Percentiles rank a stretch among this genome's conserved stretches.
Conservation (phyloP, 2,329 filamentous ascomycete genomes). For the Endoconidiophora polonica region DNA sequence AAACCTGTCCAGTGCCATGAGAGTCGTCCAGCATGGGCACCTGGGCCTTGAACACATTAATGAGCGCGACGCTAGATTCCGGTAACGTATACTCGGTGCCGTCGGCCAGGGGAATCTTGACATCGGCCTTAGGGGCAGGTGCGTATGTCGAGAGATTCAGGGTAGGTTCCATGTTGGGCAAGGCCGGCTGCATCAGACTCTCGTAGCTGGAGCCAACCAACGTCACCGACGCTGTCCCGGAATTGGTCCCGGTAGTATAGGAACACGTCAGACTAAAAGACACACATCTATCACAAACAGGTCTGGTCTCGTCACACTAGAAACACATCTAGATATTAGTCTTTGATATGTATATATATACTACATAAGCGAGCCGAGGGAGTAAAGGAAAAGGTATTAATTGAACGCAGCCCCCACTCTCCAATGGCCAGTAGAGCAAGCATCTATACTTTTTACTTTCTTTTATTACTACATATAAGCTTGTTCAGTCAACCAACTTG, state of each 20-base stretch:
- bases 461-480: background rate
- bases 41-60: background rate
- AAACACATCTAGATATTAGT: conserved; percentile 12
- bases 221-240: conserved; percentile 13
- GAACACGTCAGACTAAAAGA: conserved; percentile 31
- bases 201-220: background rate
- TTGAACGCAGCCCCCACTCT: no score
- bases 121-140: background rate
- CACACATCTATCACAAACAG: conserved; percentile 31
- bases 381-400: no score
- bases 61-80: background rate
- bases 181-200: conserved; percentile 2
- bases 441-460: background rate
- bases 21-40: background rate
- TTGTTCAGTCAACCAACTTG: background rate
- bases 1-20: background rate
- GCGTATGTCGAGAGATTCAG: background rate
- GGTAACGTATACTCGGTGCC: background rate
- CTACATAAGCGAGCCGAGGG: no score
- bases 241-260: conserved; percentile 22
- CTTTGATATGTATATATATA: background rate
- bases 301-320: conserved; percentile 37
- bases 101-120: conserved; percentile 2
- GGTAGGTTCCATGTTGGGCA: conserved; percentile 1
- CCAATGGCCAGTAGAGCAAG: no score